Evolutionary conservation across 2,329 filamentous ascomycete species (phyloP), one percentile per base, ranked within the genome.

Genomic region (Albophoma yamanashiensis): DNA sequence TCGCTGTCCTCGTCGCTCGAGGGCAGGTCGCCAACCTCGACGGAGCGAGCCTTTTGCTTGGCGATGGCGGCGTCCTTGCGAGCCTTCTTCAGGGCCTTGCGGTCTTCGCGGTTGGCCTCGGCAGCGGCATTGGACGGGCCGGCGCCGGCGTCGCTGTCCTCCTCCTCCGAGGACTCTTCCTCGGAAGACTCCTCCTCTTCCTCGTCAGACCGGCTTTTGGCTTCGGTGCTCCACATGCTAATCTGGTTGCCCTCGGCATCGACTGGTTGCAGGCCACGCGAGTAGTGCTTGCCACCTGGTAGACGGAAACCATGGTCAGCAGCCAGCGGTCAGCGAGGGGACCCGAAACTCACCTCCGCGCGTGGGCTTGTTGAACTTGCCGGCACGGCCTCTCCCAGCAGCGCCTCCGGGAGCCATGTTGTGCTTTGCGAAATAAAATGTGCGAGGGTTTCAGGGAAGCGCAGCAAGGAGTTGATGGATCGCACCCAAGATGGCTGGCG

Each of bases 291-390:
- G 70, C 94, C 94, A 64, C 92, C 92, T 96, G 65, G 31, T 12
- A 36, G n/a, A 52, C 39, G 9, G 38, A 17, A 55, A 17, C 6
- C 14, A 36, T 20, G 15, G 27, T 53, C 50, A 53, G 50, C n/a
- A 15, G 27, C 50, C 27, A 53, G 50, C 31, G 17, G 27, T 36
- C 27, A 15, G 4, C 15, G 12, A 36, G 17, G 17, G 27, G 27
- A 22, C 43, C 4, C n/a, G 17, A 53, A 34, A n/a, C 58, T 40
- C 22, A 93, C 93, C 92, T 82, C 93, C 93, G 77, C 93, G 84
- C 67, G 91, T 92, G 67, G 89, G 91, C 80, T 97, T 97, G 79
- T 86, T 89, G 75, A 93, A 96, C 78, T 97, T 97, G 76, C 92
- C 91, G 69, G 89, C 92, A 72, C 92, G 89, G 67, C 91, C 83